Conservation (phyloP, 2,329 filamentous ascomycete genomes). For the Clarireedia monteithiana region DNA sequence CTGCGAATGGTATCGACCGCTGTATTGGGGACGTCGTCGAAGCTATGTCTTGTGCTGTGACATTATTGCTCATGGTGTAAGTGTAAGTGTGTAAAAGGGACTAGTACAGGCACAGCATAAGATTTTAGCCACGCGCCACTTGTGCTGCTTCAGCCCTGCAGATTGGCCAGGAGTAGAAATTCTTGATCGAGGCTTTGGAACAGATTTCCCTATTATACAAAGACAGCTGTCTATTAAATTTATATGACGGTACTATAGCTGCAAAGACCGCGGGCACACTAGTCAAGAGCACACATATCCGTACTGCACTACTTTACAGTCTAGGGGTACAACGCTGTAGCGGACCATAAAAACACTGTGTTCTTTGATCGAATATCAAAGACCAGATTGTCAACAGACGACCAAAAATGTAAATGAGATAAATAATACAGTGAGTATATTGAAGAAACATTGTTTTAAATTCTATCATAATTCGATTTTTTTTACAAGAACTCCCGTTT, state of each 20-base stretch:
- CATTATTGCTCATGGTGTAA: slow-evolving; percentile 26
- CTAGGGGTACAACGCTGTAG: slow-evolving; percentile 5
- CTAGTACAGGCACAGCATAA: slow-evolving; percentile 9
- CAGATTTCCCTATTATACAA: background rate
- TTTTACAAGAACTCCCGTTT: slow-evolving; percentile 24
- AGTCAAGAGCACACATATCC: slow-evolving; percentile 9
- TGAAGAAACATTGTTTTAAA: background rate
- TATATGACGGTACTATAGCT: too few relatives aligned
- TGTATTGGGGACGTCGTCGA: slow-evolving; percentile 12
- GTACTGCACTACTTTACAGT: background rate
- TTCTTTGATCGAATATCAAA: slow-evolving; percentile 6
- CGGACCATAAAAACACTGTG: background rate
- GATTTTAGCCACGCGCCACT: background rate
- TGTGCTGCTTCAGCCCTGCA: background rate
- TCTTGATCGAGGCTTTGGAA: background rate
- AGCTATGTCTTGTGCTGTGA: slow-evolving; percentile 15
- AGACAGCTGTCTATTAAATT: background rate
- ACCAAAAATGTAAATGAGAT: background rate
- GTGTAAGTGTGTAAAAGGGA: background rate
- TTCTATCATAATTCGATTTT: slow-evolving; percentile 13
- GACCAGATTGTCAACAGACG: background rate
- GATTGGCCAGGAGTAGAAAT: background rate
- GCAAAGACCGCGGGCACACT: background rate
- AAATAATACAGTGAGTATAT: background rate
- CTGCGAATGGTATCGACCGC: slow-evolving; percentile 10